Conservation (phyloP, 2,329 filamentous ascomycete genomes). For the Phialemoniopsis sp. region DNA sequence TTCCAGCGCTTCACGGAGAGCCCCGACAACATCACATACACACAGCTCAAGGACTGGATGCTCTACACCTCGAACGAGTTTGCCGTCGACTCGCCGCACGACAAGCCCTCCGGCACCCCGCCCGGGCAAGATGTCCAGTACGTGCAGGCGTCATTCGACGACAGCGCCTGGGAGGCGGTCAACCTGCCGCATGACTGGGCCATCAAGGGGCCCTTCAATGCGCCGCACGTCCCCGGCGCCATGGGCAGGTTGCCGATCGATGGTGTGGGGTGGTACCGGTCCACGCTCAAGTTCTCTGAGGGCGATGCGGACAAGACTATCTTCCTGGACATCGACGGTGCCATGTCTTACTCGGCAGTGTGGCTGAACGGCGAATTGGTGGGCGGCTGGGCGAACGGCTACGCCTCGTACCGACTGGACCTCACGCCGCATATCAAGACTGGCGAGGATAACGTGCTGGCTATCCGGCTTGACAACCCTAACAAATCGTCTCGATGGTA, state of each 20-base stretch:
- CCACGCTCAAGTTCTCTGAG: slow-evolving; percentile 23
- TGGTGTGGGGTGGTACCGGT: slow-evolving; percentile 51
- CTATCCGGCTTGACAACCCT: slow-evolving; percentile 47
- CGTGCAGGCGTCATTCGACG: slow-evolving; percentile 25
- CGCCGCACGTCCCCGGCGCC: slow-evolving; percentile 27
- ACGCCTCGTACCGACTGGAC: slow-evolving; percentile 46
- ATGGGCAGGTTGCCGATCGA: slow-evolving; percentile 41
- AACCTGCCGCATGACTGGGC: slow-evolving; percentile 46
- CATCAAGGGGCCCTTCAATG: slow-evolving; percentile 37
- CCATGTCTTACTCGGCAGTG: slow-evolving; percentile 46
- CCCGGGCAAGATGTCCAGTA: slow-evolving; percentile 19
- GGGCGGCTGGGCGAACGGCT: slow-evolving; percentile 47
- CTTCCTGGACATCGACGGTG: slow-evolving; percentile 45
- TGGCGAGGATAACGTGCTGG: slow-evolving; percentile 34
- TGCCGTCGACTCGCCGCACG: slow-evolving; percentile 15
- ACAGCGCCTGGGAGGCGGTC: slow-evolving; percentile 33
- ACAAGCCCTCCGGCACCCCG: slow-evolving; percentile 15
- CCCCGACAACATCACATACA: slow-evolving; percentile 12
- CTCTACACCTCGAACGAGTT: slow-evolving; percentile 24
- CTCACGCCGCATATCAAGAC: slow-evolving; percentile 35
- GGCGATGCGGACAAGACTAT: slow-evolving; percentile 29
- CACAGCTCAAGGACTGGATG: slow-evolving; percentile 23
- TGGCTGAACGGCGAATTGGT: slow-evolving; percentile 46
- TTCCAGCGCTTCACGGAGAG: slow-evolving; percentile 10
- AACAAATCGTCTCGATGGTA: slow-evolving; percentile 47